phyloP scores from a whole-genome alignment of 352 stramenopile genomes.

The Phytophthora pluvialis region DNA sequence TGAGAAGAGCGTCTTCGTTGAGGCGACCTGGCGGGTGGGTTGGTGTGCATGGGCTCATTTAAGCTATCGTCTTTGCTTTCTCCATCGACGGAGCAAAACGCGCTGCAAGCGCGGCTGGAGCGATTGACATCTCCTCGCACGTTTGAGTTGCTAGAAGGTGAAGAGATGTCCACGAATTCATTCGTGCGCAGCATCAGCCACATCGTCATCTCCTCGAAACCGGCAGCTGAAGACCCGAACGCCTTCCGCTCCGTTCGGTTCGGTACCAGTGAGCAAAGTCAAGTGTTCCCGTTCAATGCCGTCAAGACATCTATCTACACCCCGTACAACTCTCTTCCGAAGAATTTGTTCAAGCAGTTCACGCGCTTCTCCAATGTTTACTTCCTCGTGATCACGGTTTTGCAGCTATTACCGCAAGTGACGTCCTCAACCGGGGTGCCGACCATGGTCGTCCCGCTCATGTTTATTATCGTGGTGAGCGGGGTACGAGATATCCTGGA shows the following conservation, averaged over 20 bases:
- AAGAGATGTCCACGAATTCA: slow-evolving; percentile 16
- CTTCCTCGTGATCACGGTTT: slow-evolving; percentile 88
- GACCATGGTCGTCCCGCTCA: slow-evolving; percentile 84
- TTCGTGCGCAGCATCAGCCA: slow-evolving; percentile 30
- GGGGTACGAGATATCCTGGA: slow-evolving; percentile 82
- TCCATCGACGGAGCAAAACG: slow-evolving; percentile 15
- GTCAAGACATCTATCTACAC: slow-evolving; percentile 73
- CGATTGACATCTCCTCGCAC: slow-evolving; percentile 3
- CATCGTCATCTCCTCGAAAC: slow-evolving; percentile 26
- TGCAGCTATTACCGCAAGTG: slow-evolving; percentile 85
- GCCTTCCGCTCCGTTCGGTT: slow-evolving; percentile 40
- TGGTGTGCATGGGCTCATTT: slow-evolving; percentile 23
- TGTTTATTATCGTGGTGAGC: slow-evolving; percentile 88
- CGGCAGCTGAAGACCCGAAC: not conserved
- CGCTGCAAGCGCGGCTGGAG: slow-evolving; percentile 18
- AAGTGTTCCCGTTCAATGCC: slow-evolving; percentile 51
- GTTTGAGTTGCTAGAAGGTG: slow-evolving; percentile 20
- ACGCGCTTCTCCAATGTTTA: slow-evolving; percentile 91
- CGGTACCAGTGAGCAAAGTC: slow-evolving; percentile 18
- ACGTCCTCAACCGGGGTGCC: slow-evolving; percentile 84
- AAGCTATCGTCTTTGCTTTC: slow-evolving; percentile 16
- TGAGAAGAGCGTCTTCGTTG: not conserved
- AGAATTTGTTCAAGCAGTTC: slow-evolving; percentile 83
- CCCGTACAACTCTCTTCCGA: slow-evolving; percentile 64
- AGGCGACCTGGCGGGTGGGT: not conserved